Evolutionary conservation across 805 yeast genomes (phyloP).

Genomic region (Blastobotrys mokoenaii): DNA sequence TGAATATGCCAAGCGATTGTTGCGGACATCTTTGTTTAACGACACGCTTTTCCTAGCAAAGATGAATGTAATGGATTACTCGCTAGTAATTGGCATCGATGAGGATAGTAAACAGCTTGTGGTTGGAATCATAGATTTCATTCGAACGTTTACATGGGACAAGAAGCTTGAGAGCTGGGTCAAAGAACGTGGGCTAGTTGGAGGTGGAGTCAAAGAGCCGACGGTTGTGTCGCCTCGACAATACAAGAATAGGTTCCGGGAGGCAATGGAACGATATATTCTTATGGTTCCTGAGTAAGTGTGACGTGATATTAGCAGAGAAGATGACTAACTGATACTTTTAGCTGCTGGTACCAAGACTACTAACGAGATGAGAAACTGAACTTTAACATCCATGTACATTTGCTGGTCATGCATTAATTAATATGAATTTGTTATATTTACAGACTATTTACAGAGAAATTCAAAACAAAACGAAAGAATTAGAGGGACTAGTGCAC

Average conservation of each 20-base stretch:
- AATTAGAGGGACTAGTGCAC: constrained; percentile 7
- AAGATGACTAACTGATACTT: neutral
- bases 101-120: constrained; percentile 51
- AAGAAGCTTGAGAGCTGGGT: constrained; percentile 98
- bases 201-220: constrained; percentile 83
- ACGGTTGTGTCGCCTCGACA: constrained; percentile 97
- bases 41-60: constrained; percentile 90
- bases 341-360: constrained; percentile 8
- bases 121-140: constrained; percentile 91
- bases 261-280: constrained; percentile 95
- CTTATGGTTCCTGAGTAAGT: constrained; percentile 78
- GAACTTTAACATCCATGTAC: neutral
- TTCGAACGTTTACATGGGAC: constrained; percentile 97
- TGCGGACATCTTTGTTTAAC: constrained; percentile 87
- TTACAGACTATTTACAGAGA: constrained; percentile 3
- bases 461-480: neutral
- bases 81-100: constrained; percentile 89
- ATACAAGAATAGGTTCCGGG: constrained; percentile 87
- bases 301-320: constrained; percentile 1
- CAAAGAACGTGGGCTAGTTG: constrained; percentile 84
- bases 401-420: neutral
- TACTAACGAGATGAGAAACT: neutral
- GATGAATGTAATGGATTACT: constrained; percentile 98
- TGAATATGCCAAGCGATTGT: constrained; percentile 78
- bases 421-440: constrained; percentile 3